Evolutionary conservation across 2,329 filamentous ascomycete genomes (phyloP), one percentile per base, ranked within the genome.

Genomic region (Epichloe brachyelytri): DNA sequence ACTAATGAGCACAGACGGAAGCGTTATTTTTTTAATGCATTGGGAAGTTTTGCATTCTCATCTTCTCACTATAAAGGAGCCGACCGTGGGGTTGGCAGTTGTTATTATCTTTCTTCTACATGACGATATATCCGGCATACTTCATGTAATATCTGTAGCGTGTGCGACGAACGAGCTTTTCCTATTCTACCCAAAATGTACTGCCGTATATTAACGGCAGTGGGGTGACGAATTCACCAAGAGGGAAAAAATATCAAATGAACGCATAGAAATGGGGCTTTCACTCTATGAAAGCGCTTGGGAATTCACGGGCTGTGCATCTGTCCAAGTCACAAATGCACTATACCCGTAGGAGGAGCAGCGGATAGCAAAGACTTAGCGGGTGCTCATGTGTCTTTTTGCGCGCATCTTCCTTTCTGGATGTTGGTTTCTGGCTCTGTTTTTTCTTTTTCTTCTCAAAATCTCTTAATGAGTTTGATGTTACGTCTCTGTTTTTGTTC

Each of bases 151-250:
- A 36, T 10, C 37, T 48, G 60, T 54, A 58, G 56, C 53, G 56
- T 49, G 53, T 48, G 45, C 53, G 51, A 56, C 46, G 53, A 45
- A 33, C 20, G 43, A 46, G 48, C 6, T 43, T 50, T 41, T 46
- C 34, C 48, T 46, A 46, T 51, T 52, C 33, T 43, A 46, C 37
- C 34, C 50, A 62, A 63, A 64, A 61, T 61, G 60, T 60, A 58
- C 58, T 57, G 36, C 54, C 51, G 48, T 53, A 43, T 60, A 59
- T 57, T 62, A 53, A 54, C 55, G 60, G 59, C 57, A 46, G 60
- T 59, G 75, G 68, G 68, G 14, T 71, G 63, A 75, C 60, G 66
- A 76, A 72, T 72, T 69, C 64, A 67, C 66, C 65, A 68, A 64
- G 58, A 62, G 54, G 45, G 19, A 63, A 63, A 64, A 26, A 26